Base-by-base conservation (phyloP, 2,329 filamentous ascomycete species). In the Trichoderma simmonsii region DNA sequence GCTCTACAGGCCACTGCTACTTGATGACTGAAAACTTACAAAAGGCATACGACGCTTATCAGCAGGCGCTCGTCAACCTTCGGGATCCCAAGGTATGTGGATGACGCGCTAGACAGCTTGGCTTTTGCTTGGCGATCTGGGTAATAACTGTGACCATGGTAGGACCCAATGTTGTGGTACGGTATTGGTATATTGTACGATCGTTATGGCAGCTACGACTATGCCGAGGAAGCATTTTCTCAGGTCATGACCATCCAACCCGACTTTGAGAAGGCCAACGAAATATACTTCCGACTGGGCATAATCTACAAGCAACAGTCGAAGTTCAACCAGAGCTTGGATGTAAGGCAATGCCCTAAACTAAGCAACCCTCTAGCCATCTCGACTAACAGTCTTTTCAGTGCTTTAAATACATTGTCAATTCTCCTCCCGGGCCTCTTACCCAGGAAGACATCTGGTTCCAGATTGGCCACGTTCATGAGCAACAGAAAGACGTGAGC, bases 361-460 rank as follows among this genome's bases (percentile, higher is more conserved):
- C 30, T 7, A n/a, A 8, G 6, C 11, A 57, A 11, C 15, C 3
- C 21, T 7, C 11, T 14, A 5, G 18, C 15, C 14, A 11, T 43
- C 9, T 51, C 18, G 62, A 34, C 54, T 73, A 39, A 73, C 65
- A 39, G 3, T 18, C 1, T 11, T 30, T 21, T 8, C 72, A 98
- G 93, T 98, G 96, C 85, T 99, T 99, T 85, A 96, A 96, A 83
- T 98, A 97, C 80, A 99, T 99, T 76, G 95, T 98, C 74, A 92
- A 89, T 76, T 95, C 97, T 68, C 95, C 96, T 32, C 96, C 96
- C 3, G 91, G 93, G 4, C 96, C 96, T 3, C 83, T 99, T 77
- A 98, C 95, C 0, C 95, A 98, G 81, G 95, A 98, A 81, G 96
- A 99, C 77, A 99, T 99, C 73, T 98, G 95, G 95, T 99, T 99